These are phyloP conservation scores for Phytophthora fragariaefolia DNA, from an alignment of 352 stramenopile genomes.

Conservation along the genomic window DNA sequence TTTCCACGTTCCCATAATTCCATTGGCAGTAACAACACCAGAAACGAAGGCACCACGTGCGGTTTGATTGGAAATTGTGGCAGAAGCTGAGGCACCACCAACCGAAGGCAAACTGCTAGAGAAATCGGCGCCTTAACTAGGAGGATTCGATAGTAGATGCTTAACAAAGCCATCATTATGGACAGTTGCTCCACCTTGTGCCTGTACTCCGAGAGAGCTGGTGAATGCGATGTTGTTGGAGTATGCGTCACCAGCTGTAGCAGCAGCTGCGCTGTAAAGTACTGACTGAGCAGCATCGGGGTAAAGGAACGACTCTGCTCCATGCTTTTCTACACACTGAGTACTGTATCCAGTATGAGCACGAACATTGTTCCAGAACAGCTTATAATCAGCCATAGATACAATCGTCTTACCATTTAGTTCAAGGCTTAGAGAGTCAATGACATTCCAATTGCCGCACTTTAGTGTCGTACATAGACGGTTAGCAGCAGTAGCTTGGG, in stretches of 20 bases:
- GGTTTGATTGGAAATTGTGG: not conserved
- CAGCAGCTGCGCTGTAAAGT: slow-evolving; percentile 1
- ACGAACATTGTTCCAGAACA: slow-evolving; percentile 38
- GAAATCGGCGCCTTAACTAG: slow-evolving; percentile 3
- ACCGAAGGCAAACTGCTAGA: not conserved
- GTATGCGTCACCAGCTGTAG: slow-evolving; percentile 25
- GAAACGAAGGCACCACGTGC: not conserved
- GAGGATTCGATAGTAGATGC: slow-evolving; percentile 18
- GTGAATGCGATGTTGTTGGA: slow-evolving; percentile 21
- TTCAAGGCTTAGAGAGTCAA: slow-evolving; percentile 22
- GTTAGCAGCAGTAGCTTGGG: slow-evolving; percentile 20
- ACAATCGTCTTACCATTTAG: slow-evolving; percentile 37
- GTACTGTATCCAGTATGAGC: slow-evolving; percentile 26
- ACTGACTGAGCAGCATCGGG: slow-evolving; percentile 27
- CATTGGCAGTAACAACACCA: slow-evolving; percentile 1
- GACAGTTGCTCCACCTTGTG: not conserved
- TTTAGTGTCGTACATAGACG: slow-evolving; percentile 32
- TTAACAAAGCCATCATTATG: slow-evolving; percentile 20
- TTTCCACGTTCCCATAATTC: slow-evolving; percentile 11
- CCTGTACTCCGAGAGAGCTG: not conserved
- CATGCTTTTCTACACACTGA: slow-evolving; percentile 36
- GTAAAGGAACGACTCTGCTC: slow-evolving; percentile 38
- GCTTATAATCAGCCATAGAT: slow-evolving; percentile 27
- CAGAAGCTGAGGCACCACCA: not conserved
- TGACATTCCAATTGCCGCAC: slow-evolving; percentile 39